Base-by-base conservation (phyloP, 768 basidiomycete species). In the Leccinum aurantiacum region DNA sequence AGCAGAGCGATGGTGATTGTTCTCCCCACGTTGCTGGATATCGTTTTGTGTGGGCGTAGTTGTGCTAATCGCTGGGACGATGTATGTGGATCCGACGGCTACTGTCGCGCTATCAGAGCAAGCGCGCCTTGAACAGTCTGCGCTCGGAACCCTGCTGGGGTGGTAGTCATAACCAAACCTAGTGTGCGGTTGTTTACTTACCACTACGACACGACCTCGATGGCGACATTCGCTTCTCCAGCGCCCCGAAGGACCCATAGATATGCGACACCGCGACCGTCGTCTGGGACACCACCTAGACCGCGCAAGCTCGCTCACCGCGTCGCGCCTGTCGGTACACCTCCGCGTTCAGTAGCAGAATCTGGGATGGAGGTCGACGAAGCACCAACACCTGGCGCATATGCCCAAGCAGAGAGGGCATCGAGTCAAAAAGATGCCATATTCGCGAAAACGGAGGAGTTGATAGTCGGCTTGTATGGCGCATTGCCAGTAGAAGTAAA, bases 381-480 rank as follows among this genome's bases (percentile, higher is more conserved):
- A 48, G 69, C 70, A 24, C 74, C 74, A 1, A 80, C 48, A 74
- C 77, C 22, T 44, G 81, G 80, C 53, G 22, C 73, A 75, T 54
- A 78, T 71, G 52, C 56, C 71, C 49, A 71, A 67, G 61, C 70
- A 66, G 68, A 87, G 79, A 71, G 76, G 65, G 13, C 64, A 29
- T 58, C 67, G 22, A 56, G 33, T 47, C 68, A 70, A 57, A 70
- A 64, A 56, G 78, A 79, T 46, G 70, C 69, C 2, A 63, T 86
- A 33, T 90, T 87, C 71, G 88, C 90, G 52, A 88, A 87, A 71
- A 89, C 89, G 35, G 83, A 88, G 63, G 87, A 92, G 73, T 73
- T 91, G 62, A 68, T 80, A 13, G 87, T 85, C 24, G 76, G 82
- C 22, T 85, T 90, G 71, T 87, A 91, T 67, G 85, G 89, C 25